These are phyloP conservation scores for Mimosa pudica DNA, from an alignment of 306 rosid genomes.

Conservation along the genomic window DNA sequence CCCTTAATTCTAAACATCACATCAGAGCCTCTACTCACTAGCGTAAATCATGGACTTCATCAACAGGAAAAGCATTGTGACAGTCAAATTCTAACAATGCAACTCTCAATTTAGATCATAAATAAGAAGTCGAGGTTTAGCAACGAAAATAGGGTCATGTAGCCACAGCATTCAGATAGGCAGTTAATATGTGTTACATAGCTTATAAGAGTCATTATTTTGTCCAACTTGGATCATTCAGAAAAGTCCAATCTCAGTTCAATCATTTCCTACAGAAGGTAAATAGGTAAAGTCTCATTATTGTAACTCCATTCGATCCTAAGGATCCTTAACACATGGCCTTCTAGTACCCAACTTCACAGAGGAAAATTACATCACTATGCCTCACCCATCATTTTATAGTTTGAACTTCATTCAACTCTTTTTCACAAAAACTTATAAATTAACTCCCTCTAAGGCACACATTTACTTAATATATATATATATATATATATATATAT, in stretches of 20 bases:
- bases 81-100: conserved; percentile 12
- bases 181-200: neutral
- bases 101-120: neutral
- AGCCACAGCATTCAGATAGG: neutral
- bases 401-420: conserved; percentile 14
- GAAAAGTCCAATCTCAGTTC: neutral
- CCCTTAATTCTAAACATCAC: neutral
- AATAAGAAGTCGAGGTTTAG: neutral
- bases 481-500: neutral
- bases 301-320: neutral
- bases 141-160: conserved; percentile 5
- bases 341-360: neutral
- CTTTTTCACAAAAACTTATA: neutral
- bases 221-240: neutral
- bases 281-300: neutral
- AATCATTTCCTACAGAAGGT: neutral
- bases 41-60: conserved; percentile 10
- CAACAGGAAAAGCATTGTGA: conserved; percentile 3
- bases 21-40: conserved; percentile 13
- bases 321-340: conserved; percentile 15
- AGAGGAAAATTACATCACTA: conserved; percentile 1
- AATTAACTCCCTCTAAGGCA: conserved; percentile 22
- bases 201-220: neutral
- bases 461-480: neutral
- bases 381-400: neutral